Evolutionary conservation across 345 rosid species (phyloP), one percentile per base, ranked within the genome.

Genomic region (Psidium friedrichsthalianum): DNA sequence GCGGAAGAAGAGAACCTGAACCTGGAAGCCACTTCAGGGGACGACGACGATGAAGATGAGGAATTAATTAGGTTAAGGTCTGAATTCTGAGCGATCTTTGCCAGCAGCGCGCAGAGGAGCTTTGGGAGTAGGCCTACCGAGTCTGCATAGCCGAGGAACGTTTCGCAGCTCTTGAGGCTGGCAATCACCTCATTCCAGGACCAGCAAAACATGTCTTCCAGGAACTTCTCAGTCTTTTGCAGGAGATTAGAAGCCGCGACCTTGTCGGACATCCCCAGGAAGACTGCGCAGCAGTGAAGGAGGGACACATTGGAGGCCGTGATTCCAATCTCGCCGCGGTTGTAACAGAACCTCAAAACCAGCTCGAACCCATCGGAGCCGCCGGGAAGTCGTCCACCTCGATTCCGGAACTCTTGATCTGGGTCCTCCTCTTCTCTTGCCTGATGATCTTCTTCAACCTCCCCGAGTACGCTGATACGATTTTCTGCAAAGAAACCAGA

Each of bases 311-410:
- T 92, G 12, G 92, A 89, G 82, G 89, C 83, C 49, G 94, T 85
- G 88, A 95, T 91, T 24, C 85, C 85, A 85, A 93, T 87, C 82
- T 89, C 87, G 29, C 95, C 96, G 80, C 91, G 84, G 86, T 86
- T 88, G 90, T 95, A 93, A 85, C 97, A 93, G 90, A 94, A 95
- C 82, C 95, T 91, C 24, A 92, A 90, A 86, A 92, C 93, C 84
- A 90, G 83, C 76, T 95, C 97, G 84, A 95, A 94, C 83, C 95
- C 98, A 11, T 88, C 76, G 59, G 95, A 84, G 25, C 96, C 95
- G 42, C 96, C 96, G 0, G 98, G 86, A 94, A 93, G 57, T 90
- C 89, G 51, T 86, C 56, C 69, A 95, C 56, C 54, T 90, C 90
- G 24, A 91, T 86, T 18, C 82, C 87, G 8, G 91, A 85, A 85